Conservation (phyloP, 139 green algal species). For the Haematococcus sp. region DNA sequence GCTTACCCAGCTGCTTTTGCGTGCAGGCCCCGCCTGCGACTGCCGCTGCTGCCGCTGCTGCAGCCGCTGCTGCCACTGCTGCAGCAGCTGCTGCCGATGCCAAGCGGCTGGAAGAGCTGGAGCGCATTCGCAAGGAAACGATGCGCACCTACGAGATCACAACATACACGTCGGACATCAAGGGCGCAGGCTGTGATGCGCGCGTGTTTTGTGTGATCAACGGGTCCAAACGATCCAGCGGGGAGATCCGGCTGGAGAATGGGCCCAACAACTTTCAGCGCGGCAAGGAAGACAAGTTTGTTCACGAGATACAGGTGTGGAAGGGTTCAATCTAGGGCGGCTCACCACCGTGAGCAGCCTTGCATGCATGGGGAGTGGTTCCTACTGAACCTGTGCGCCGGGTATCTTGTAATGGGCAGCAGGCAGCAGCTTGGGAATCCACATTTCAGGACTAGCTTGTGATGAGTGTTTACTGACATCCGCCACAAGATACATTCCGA, state of each 20-base stretch:
- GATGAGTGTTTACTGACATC: no score
- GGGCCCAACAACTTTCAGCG: constrained; percentile 31
- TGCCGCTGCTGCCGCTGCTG: no score
- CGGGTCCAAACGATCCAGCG: constrained; percentile 34
- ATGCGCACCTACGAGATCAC: constrained; percentile 39
- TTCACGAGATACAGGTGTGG: constrained; percentile 17
- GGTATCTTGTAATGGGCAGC: no score
- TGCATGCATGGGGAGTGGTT: no score
- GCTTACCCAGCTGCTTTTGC: not conserved
- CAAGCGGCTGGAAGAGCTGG: constrained; percentile 16
- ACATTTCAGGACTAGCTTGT: no score
- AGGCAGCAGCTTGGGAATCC: no score
- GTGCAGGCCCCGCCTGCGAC: no score
- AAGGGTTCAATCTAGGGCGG: no score
- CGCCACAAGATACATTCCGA: no score
- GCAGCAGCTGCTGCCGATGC: constrained; percentile 18
- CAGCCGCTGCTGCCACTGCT: constrained; percentile 14
- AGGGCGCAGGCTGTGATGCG: constrained; percentile 40
- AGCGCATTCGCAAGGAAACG: not conserved
- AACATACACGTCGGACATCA: constrained; percentile 49
- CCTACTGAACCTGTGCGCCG: no score
- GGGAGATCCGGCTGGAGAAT: constrained; percentile 38
- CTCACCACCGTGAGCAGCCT: no score
- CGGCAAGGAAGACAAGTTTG: constrained; percentile 30
- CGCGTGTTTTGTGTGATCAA: constrained; percentile 39